Evolutionary conservation across 2,329 filamentous ascomycete genomes (phyloP), one percentile per base, ranked within the genome.

Genomic region (Beauveria bassiana): DNA sequence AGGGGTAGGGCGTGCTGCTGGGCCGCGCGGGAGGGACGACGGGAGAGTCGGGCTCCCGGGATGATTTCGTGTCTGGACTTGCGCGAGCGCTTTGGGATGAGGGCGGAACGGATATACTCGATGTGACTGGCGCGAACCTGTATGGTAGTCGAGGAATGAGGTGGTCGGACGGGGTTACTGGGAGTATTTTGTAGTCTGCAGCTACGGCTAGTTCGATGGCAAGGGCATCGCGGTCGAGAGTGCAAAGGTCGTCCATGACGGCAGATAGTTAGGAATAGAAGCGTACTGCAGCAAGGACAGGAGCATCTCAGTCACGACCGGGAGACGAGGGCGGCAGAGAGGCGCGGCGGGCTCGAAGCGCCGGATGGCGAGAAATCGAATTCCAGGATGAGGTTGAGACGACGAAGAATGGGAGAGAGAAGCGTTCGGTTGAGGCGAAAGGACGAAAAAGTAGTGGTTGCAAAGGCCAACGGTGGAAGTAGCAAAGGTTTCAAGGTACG

Each of bases 1-100:
- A 79, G 4, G 81, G 81, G 61, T 85, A 86, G 1, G 83, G 83
- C 2, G 83, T 86, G 72, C 83, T 85, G 69, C 82, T 85, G 20
- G 83, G 83, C 57, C 83, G 78, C 6, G 70, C 70, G 4, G 72
- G 72, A 18, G 72, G 73, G 9, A 74, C 68, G 62, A 73, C 71
- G n/a, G 31, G 45, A 43, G 59, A 43, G 22, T 26, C 24, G 18
- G 52, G 14, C 12, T 61, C 51, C 28, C 42, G 59, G n/a, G 40
- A 61, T 42, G 40, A 20, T 26, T 56, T 61, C 3, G 45, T 26
- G 9, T 61, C 59, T 7, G 59, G 52, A 26, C 52, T 56, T n/a
- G 24, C n/a, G 20, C 52, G 59, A 14, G 52, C 45, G 7, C 10
- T 28, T 47, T 26, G 40, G 12, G 49, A 4, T 18, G 47, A 8